Evolutionary conservation across 306 rosid species (phyloP).

Genomic region (Castanea sativa): DNA sequence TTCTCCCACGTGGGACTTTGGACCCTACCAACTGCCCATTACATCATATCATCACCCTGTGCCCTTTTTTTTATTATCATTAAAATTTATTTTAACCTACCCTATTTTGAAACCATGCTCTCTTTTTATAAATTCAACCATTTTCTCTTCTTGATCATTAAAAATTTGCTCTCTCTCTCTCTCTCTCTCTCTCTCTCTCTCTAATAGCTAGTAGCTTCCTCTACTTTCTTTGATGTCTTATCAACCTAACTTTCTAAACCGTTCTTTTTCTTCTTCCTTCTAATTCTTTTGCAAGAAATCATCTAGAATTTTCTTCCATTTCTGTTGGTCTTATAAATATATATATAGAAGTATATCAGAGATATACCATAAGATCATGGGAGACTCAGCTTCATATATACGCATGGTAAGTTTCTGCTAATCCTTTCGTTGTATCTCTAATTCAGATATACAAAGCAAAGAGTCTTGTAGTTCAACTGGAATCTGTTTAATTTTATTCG

Average conservation of each 20-base stretch:
- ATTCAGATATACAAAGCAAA: not conserved
- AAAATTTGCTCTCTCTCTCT: conserved; percentile 2
- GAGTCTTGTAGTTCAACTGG: too few species aligned
- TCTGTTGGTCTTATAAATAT: not conserved
- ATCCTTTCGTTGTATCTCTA: not conserved
- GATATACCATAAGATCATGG: conserved; percentile 37
- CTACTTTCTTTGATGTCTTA: not conserved
- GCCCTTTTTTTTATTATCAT: not conserved
- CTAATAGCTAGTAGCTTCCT: not conserved
- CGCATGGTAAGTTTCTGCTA: conserved; percentile 57
- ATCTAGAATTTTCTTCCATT: not conserved
- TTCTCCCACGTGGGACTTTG: conserved; percentile 74
- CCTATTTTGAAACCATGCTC: not conserved
- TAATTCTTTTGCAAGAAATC: not conserved
- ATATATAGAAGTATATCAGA: too few species aligned
- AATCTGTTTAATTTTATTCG: too few species aligned
- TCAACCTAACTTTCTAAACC: not conserved
- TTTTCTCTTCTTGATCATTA: conserved; percentile 1
- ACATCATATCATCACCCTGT: conserved; percentile 20
- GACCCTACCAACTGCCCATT: conserved; percentile 34
- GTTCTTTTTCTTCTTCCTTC: not conserved
- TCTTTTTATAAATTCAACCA: conserved; percentile 27
- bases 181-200: not conserved
- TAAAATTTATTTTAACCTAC: not conserved
- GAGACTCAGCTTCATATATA: conserved; percentile 75